Percentiles rank a stretch among this genome's conserved stretches.
These are phyloP conservation scores for Auricularia auricula-judae DNA, from an alignment of 768 basidiomycete species.

Conservation along the genomic window DNA sequence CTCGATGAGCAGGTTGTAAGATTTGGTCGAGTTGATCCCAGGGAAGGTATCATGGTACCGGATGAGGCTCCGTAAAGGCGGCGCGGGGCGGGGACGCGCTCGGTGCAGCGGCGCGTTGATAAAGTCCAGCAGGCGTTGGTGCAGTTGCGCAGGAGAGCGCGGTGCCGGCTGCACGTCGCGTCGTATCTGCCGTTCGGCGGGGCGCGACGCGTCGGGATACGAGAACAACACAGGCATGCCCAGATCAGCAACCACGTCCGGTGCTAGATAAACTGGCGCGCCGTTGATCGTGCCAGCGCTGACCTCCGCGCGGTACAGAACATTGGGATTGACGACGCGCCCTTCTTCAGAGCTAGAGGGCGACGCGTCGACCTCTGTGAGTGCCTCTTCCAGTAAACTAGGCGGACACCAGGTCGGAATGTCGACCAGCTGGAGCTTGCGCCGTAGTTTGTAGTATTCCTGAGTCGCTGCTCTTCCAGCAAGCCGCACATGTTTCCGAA, in stretches of 20 bases:
- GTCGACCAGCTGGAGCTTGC: no score
- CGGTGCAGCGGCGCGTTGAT: constrained; percentile 22
- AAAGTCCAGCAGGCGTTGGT: constrained; percentile 30
- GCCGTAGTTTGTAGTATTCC: no score
- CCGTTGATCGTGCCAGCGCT: not conserved
- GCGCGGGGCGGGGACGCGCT: constrained; percentile 1
- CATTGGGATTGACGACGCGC: not conserved
- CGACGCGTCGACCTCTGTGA: no score
- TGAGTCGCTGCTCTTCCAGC: no score
- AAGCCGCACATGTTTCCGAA: no score
- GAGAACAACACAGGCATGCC: constrained; percentile 10
- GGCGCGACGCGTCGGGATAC: not conserved
- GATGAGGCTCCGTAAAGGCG: constrained; percentile 4
- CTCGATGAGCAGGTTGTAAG: constrained; percentile 34
- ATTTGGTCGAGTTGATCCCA: constrained; percentile 27
- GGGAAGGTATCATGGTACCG: constrained; percentile 10
- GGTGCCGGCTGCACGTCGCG: constrained; percentile 12
- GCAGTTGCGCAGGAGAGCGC: constrained; percentile 8
- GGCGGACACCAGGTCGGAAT: no score
- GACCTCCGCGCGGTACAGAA: not conserved
- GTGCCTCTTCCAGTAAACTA: no score
- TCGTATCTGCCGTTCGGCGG: constrained; percentile 9
- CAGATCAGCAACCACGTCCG: constrained; percentile 23
- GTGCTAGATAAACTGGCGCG: constrained; percentile 6
- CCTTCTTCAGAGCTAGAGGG: not conserved